A percentile compares a stretch with the other conserved stretches of the same genome.
Conservation (phyloP, 805 yeast genomes). For the Yamadazyma akitaensis region DNA sequence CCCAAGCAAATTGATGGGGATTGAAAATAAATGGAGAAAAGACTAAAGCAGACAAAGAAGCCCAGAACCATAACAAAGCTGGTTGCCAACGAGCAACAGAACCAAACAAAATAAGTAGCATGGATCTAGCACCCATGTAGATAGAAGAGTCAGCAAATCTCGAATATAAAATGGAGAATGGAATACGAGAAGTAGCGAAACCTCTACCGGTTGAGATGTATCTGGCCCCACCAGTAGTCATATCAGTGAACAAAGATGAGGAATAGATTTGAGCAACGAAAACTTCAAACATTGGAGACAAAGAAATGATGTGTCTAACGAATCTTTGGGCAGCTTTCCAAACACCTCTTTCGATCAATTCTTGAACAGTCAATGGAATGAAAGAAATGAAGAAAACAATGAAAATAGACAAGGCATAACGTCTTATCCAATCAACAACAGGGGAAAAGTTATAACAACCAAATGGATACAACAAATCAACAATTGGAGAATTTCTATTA, state of each 20-base stretch:
- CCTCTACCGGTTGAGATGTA: slow-evolving; percentile 84
- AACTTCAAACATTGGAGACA: slow-evolving; percentile 76
- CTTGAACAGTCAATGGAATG: slow-evolving; percentile 74
- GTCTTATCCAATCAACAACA: slow-evolving; percentile 68
- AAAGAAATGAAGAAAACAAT: slow-evolving; percentile 72
- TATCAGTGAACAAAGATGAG: slow-evolving; percentile 61
- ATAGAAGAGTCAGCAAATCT: slow-evolving; percentile 77
- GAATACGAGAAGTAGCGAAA: slow-evolving; percentile 69
- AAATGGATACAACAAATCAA: slow-evolving; percentile 57
- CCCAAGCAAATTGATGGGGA: slow-evolving; percentile 97
- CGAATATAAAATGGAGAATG: slow-evolving; percentile 62
- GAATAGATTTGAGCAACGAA: slow-evolving; percentile 78
- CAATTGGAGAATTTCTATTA: slow-evolving; percentile 54
- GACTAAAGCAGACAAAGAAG: slow-evolving; percentile 80
- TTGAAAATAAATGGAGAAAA: slow-evolving; percentile 93
- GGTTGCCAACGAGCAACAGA: slow-evolving; percentile 87
- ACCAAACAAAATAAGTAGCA: slow-evolving; percentile 69
- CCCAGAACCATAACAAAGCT: slow-evolving; percentile 96
- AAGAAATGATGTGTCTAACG: slow-evolving; percentile 61
- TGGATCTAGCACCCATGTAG: slow-evolving; percentile 78
- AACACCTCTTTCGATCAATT: slow-evolving; percentile 72
- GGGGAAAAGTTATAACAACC: slow-evolving; percentile 76
- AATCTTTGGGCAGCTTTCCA: slow-evolving; percentile 64
- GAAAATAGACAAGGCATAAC: slow-evolving; percentile 71
- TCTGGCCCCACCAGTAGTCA: slow-evolving; percentile 75